A percentile compares a stretch with the other conserved stretches of the same genome.
These are phyloP conservation scores for Sporothrix curviconia DNA, from an alignment of 2,329 filamentous ascomycete genomes.

Conservation along the genomic window DNA sequence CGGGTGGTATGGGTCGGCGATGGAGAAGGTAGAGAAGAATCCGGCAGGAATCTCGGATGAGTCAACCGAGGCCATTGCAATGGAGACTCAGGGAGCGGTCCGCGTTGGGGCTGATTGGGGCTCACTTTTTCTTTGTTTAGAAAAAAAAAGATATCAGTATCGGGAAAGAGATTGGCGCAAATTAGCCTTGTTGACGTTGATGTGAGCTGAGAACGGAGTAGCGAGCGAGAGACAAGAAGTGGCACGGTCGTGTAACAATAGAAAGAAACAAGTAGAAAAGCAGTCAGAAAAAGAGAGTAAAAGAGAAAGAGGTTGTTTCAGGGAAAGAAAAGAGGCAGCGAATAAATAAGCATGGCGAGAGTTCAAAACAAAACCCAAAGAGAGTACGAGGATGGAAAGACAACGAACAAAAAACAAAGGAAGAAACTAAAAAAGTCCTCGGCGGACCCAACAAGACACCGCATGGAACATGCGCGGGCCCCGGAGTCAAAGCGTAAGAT, in stretches of 20 bases:
- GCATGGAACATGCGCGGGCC: not conserved
- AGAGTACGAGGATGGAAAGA: not conserved
- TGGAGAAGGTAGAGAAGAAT: conserved; percentile 26
- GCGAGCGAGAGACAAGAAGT: not conserved
- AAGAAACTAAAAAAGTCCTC: not conserved
- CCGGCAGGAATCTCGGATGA: conserved; percentile 19
- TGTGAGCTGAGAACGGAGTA: not conserved
- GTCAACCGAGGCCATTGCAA: conserved; percentile 4
- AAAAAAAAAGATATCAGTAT: too few relatives aligned
- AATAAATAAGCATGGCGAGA: too few relatives aligned
- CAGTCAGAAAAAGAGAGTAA: not conserved
- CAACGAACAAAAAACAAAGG: not conserved
- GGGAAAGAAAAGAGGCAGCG: too few relatives aligned
- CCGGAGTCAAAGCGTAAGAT: not conserved
- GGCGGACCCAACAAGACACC: not conserved
- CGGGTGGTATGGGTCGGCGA: conserved; percentile 22
- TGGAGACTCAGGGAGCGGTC: too few relatives aligned
- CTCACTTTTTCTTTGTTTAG: too few relatives aligned
- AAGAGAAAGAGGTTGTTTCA: too few relatives aligned
- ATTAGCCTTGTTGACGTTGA: not conserved
- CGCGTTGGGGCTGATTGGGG: too few relatives aligned
- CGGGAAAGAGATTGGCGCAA: too few relatives aligned
- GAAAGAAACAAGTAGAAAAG: too few relatives aligned
- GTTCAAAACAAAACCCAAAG: too few relatives aligned
- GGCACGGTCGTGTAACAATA: not conserved